Evolutionary conservation across 208 protist genomes (phyloP).

Genomic region (Balamuthia mandrillaris): DNA sequence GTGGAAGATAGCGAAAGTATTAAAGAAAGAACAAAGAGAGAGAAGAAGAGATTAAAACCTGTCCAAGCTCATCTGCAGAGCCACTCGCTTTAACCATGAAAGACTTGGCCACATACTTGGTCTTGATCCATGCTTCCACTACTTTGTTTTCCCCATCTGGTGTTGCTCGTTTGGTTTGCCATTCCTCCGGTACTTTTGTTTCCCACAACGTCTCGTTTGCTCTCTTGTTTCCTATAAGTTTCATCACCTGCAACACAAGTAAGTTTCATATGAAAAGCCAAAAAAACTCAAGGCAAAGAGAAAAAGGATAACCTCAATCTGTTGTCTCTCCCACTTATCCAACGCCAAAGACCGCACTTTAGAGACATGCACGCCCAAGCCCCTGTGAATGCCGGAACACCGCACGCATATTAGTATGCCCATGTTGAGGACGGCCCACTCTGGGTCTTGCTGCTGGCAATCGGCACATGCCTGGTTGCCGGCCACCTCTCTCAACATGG

Average conservation of each 20-base stretch:
- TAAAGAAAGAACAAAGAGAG: background rate
- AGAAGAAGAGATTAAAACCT: background rate
- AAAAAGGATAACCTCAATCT: background rate
- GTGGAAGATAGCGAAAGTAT: background rate
- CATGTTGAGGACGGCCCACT: constrained; percentile 68
- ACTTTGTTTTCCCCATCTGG: constrained; percentile 2
- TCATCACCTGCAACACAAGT: background rate
- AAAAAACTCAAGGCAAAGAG: background rate
- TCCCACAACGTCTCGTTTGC: constrained; percentile 1
- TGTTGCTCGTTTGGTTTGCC: background rate
- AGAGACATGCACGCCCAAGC: constrained; percentile 65
- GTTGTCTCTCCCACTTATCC: constrained; percentile 45
- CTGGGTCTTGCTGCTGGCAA: constrained; percentile 33
- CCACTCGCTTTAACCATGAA: background rate
- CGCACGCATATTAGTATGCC: constrained; percentile 74
- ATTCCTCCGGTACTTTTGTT: background rate
- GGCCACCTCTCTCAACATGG: too few relatives aligned
- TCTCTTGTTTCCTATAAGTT: background rate
- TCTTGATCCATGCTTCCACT: background rate
- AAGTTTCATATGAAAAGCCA: background rate
- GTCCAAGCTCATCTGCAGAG: background rate
- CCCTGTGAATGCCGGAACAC: constrained; percentile 67
- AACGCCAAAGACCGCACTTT: constrained; percentile 62
- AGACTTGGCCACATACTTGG: background rate
- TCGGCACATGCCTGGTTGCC: too few relatives aligned